Conservation (phyloP, 768 basidiomycete species). For the Macrolepiota fuliginosa region DNA sequence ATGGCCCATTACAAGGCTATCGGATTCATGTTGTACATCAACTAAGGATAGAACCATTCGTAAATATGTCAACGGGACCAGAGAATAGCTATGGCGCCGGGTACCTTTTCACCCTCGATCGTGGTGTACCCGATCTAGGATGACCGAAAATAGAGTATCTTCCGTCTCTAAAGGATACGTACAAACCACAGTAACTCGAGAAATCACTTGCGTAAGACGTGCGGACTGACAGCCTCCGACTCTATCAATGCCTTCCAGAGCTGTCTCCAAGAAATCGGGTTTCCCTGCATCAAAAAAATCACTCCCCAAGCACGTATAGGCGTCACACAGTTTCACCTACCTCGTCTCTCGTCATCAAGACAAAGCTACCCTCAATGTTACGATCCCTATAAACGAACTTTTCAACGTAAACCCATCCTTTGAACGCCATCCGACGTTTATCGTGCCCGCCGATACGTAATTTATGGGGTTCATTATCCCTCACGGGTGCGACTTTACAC, state of each 20-base stretch:
- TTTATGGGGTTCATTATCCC: slow-evolving; percentile 20
- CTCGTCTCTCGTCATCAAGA: slow-evolving; percentile 67
- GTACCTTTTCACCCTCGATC: no score
- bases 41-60: no score
- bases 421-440: slow-evolving; percentile 58
- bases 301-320: no score
- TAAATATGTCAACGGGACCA: no score
- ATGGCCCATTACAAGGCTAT: no score
- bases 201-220: slow-evolving; percentile 21
- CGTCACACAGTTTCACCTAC: slow-evolving; percentile 43
- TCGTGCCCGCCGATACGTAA: slow-evolving; percentile 73
- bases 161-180: not conserved
- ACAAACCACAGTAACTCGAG: not conserved
- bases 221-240: slow-evolving; percentile 11
- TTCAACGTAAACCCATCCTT: slow-evolving; percentile 77
- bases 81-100: no score
- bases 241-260: slow-evolving; percentile 17
- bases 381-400: slow-evolving; percentile 40
- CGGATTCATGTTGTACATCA: no score
- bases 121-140: not conserved
- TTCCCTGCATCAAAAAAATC: slow-evolving; percentile 11
- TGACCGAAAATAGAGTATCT: not conserved
- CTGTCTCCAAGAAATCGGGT: slow-evolving; percentile 19
- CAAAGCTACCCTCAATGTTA: slow-evolving; percentile 56
- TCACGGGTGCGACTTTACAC: slow-evolving; percentile 31